Conservation (phyloP, 169 alveolate genomes). For the Eimeria brunetti region DNA sequence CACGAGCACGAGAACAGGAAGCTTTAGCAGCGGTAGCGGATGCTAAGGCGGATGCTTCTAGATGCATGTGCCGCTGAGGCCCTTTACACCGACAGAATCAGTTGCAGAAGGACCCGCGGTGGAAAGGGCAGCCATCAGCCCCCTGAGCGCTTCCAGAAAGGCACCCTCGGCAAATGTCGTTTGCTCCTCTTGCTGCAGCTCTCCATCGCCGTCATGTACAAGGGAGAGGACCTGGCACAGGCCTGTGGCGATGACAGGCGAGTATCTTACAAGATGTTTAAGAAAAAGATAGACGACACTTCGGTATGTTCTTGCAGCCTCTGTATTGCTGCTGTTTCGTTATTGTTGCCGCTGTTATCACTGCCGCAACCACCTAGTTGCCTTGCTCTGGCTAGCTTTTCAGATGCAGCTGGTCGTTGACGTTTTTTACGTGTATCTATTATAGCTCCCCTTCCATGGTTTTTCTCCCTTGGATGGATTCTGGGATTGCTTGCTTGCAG, state of each 20-base stretch:
- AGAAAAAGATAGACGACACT: conserved; percentile 59
- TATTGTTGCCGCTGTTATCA: not conserved
- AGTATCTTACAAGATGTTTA: conserved; percentile 37
- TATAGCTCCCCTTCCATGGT: not conserved
- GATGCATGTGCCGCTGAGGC: not conserved
- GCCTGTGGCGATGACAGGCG: conserved; percentile 63
- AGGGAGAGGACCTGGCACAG: conserved; percentile 61
- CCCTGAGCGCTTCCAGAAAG: not conserved
- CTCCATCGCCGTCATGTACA: conserved; percentile 73
- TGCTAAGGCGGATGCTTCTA: not conserved
- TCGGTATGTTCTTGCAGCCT: conserved; percentile 20
- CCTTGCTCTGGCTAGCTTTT: not conserved
- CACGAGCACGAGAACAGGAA: not conserved
- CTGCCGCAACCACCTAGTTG: not conserved
- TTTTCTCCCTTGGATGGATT: not conserved
- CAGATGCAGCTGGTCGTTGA: not conserved
- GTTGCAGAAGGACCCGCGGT: not conserved
- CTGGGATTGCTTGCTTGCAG: conserved; percentile 18
- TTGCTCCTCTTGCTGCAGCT: conserved; percentile 19
- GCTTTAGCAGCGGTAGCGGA: not conserved
- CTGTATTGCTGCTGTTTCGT: not conserved
- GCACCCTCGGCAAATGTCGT: not conserved
- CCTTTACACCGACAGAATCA: not conserved
- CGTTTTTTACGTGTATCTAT: not conserved
- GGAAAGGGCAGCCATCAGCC: not conserved